These are phyloP conservation scores for Lodderomyces jiufengensis DNA, from an alignment of 1,139 yeast species.

Conservation along the genomic window DNA sequence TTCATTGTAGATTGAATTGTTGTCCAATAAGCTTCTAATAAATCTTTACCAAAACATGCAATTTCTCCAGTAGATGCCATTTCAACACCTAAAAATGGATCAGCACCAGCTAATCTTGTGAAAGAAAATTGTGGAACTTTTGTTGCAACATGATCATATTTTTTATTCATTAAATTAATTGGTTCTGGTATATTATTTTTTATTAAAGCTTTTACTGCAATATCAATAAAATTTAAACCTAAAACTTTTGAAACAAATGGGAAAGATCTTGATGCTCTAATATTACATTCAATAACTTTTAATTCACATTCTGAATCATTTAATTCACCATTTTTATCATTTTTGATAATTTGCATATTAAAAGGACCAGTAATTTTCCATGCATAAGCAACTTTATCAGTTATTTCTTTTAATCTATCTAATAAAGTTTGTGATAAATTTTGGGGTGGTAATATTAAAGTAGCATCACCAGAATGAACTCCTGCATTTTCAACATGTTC, in stretches of 20 bases:
- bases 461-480: slow-evolving; percentile 98
- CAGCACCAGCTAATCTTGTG: slow-evolving; percentile 98
- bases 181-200: slow-evolving; percentile 71
- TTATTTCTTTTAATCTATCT: slow-evolving; percentile 67
- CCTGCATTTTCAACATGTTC: slow-evolving; percentile 99
- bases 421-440: slow-evolving; percentile 56
- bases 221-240: slow-evolving; percentile 90
- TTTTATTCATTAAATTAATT: slow-evolving; percentile 59
- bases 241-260: slow-evolving; percentile 97
- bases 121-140: slow-evolving; percentile 98
- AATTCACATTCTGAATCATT: slow-evolving; percentile 53
- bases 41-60: slow-evolving; percentile 88
- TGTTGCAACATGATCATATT: slow-evolving; percentile 72
- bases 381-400: slow-evolving; percentile 90
- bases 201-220: slow-evolving; percentile 83
- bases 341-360: slow-evolving; percentile 82
- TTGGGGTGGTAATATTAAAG: slow-evolving; percentile 90
- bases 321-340: slow-evolving; percentile 33
- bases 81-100: slow-evolving; percentile 97
- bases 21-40: slow-evolving; percentile 94
- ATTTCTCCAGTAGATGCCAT: slow-evolving; percentile 99
- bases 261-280: slow-evolving; percentile 97
- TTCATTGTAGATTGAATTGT: slow-evolving; percentile 96
- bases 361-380: slow-evolving; percentile 97
- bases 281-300: slow-evolving; percentile 97